These are phyloP conservation scores for Gynandropsis gynandra DNA, from an alignment of 345 rosid species.

Conservation along the genomic window DNA sequence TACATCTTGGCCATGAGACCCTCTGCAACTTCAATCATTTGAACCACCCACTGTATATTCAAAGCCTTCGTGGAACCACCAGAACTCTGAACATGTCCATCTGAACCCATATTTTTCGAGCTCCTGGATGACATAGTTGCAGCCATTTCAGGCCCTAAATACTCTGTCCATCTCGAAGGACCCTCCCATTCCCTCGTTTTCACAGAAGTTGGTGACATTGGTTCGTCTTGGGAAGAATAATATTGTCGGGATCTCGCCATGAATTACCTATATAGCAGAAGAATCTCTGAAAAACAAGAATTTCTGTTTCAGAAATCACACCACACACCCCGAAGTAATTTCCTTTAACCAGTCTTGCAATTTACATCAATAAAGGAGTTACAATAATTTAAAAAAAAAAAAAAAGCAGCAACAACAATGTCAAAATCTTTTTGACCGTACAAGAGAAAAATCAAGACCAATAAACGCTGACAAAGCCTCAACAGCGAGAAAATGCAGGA, in stretches of 20 bases:
- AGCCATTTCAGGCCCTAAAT: conserved; percentile 67
- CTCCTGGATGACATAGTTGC: conserved; percentile 44
- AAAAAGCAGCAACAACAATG: not conserved
- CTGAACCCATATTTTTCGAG: conserved; percentile 50
- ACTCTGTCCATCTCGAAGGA: conserved; percentile 91
- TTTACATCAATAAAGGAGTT: not conserved
- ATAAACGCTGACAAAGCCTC: conserved; percentile 4
- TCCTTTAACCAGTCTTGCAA: not conserved
- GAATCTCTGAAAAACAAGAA: conserved; percentile 9
- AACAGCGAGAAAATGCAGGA: conserved; percentile 13
- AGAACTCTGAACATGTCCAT: conserved; percentile 58
- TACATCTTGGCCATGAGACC: conserved; percentile 98
- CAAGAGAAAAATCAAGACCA: not conserved
- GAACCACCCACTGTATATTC: conserved; percentile 88
- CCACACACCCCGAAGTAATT: not conserved
- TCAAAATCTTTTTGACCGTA: not conserved
- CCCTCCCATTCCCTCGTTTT: conserved; percentile 93
- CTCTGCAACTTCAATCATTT: conserved; percentile 86
- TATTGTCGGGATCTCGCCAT: conserved; percentile 71
- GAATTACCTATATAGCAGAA: conserved; percentile 15
- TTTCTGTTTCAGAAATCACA: conserved; percentile 4
- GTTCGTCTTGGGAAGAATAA: conserved; percentile 42
- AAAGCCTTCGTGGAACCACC: conserved; percentile 71
- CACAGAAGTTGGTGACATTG: conserved; percentile 46
- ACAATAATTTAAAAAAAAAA: not conserved